Base-by-base conservation (phyloP, 371 early-diverging fungal genomes). In the Mortierella sp. region DNA sequence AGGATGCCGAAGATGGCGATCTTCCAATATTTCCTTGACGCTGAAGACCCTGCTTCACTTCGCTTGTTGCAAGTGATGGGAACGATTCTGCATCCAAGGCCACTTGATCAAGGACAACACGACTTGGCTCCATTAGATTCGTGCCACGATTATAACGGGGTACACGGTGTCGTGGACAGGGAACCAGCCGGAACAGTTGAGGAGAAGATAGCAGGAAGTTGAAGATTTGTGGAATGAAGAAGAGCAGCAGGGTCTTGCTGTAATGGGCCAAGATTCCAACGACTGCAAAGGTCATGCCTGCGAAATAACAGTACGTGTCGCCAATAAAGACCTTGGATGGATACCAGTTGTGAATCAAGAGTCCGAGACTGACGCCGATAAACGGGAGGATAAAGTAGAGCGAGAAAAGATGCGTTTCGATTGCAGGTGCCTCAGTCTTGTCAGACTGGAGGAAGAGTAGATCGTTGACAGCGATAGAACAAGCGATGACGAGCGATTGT, bases 131-230 rank as follows among this genome's bases (percentile, higher is more conserved):
- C 45, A 88, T 72, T 12, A 73, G 49, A 1, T 81, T 82, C 0
- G 88, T 88, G 2, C 83, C 72, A 8, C 78, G 59, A 72, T 90
- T 82, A 43, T 88, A 83, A 70, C 81, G 80, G 1, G 99, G 99
- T 90, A 99, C 91, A 1, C 99, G 85, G 73, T 99, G 99, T 8
- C 99, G 88, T 9, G 99, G 99, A 71, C 99, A 99, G n/a, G 94
- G 94, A 4, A 98, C 88, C n/a, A 98, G 66, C 21, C 91, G 87
- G 76, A 96, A 94, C 10, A 99, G 79, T 79, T 99, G 99, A 31
- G 99, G 98, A 24, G 91, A 85, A 3, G 97, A 97, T 60, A 96
- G 93, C 37, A 95, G 17, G 81, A 99, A 98, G 78, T 99, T 99
- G 79, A 98, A 92, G 5, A 98, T 88, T 78, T 99, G 99, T 0